These are phyloP conservation scores for Tilletia indica DNA, from an alignment of 1,284 basidiomycete genomes.

Conservation along the genomic window DNA sequence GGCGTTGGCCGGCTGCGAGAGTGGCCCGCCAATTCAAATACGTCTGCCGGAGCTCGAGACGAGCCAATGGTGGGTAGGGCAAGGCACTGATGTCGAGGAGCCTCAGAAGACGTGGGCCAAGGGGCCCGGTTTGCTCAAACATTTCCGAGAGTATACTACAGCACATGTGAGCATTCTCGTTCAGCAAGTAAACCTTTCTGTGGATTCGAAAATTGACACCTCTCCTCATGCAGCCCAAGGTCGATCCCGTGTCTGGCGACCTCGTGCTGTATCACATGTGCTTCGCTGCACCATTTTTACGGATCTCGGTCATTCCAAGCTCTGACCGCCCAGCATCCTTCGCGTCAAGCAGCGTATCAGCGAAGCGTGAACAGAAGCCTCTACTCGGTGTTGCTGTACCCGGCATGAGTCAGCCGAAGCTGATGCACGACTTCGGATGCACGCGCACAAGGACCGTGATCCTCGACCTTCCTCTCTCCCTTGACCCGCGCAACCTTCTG, in stretches of 20 bases:
- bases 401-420: conserved; percentile 51
- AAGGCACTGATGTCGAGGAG: conserved; percentile 24
- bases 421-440: conserved; percentile 62
- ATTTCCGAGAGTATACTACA: conserved; percentile 60
- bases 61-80: conserved; percentile 57
- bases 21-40: conserved; percentile 59
- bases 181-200: not conserved
- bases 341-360: no score
- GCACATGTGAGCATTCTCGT: conserved; percentile 42
- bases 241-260: conserved; percentile 60
- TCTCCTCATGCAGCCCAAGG: conserved; percentile 53
- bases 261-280: conserved; percentile 60
- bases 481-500: conserved; percentile 60
- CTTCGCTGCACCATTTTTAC: conserved; percentile 58
- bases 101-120: conserved; percentile 22
- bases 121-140: conserved; percentile 30
- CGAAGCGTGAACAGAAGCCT: not conserved
- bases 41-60: conserved; percentile 60
- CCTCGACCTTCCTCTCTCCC: conserved; percentile 60
- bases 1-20: conserved; percentile 61
- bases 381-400: conserved; percentile 33
- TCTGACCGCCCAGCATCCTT: conserved; percentile 14
- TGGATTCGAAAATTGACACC: not conserved
- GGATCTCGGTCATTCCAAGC: conserved; percentile 58
- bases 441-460: conserved; percentile 58